Evolutionary conservation across 1,284 basidiomycete species (phyloP), one percentile per base, ranked within the genome.

Genomic region (Fomitopsis pinicola): DNA sequence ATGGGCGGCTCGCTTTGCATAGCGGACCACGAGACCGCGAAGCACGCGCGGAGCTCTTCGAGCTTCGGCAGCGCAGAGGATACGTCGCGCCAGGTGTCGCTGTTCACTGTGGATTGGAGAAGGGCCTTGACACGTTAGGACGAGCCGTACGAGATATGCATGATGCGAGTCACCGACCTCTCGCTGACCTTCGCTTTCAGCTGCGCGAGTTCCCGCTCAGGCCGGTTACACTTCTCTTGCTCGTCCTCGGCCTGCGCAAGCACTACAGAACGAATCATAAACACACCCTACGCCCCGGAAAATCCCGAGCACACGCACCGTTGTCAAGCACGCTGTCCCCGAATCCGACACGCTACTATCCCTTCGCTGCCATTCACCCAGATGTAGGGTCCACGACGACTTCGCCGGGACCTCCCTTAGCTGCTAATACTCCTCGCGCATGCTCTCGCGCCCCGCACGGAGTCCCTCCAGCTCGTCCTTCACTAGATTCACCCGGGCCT

Each of bases 381-480:
- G 17, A 38, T 53, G 52, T 30, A 53, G 7, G n/a, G 35, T n/a
- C 33, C 30, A 6, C 33, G 52, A 53, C 14, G 36, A 30, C 52
- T 53, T 53, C 52, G 52, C 52, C 52, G 36, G 8, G 15, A 53
- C 52, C 52, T 53, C 52, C 52, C 36, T 53, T 33, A 53, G 52
- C 52, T 53, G 52, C 52, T 33, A 53, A 22, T 38, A 38, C 52
- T 53, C 52, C 52, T 53, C 33, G 17, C 36, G 10, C 52, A 53
- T 10, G 3, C 17, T 5, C 52, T 53, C 52, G 12, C 52, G 5
- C 52, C 36, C 52, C 15, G 17, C 33, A 9, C 19, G 1, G 30
- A 38, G 5, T 30, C 19, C 30, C 52, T 53, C 33, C 17, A 35
- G 33, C 52, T 22, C 22, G 22, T 22, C 22, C 22, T 22, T 22